Base-by-base conservation (phyloP, 176 grass and related monocot genomes). In the Puya raimondii region DNA sequence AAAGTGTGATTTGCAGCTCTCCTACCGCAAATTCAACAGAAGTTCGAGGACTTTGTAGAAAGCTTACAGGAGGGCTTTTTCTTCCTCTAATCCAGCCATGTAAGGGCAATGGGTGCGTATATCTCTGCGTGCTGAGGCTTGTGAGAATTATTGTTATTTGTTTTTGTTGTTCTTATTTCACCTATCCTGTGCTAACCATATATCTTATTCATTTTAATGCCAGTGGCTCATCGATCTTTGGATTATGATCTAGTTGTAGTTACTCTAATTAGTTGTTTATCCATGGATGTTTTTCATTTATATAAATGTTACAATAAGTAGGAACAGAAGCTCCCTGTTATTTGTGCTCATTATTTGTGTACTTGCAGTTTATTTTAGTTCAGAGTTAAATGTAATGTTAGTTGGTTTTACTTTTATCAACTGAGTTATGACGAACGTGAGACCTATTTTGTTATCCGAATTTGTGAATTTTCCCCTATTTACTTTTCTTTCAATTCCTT, bases 1-100 rank as follows among this genome's bases (percentile, higher is more conserved):
- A 67, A 56, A 51, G 78, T 83, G 69, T 73, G 80, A 83, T 42
- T 65, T 85, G 74, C 79, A 83, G 63, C 53, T 79, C 69, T 64
- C 83, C 80, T 83, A 82, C 79, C 78, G 65, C 65, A 70, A 51
- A 76, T 79, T 66, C 51, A 67, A 67, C 56, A 80, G 79, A 76
- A 68, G 64, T 13, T 77, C 17, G 65, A 71, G 64, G 70, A 27
- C 51, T 29, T 59, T 70, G 54, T 81, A 67, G 51, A 42, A 57
- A 74, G 70, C 58, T 80, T 48, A 56, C 52, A 20, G 53, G 7
- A 22, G 53, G 63, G 47, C 54, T 54, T 67, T 65, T 72, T 70
- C 42, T 80, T 72, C 12, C 9, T 22, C 51, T 80, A 48, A 49
- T 67, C 65, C 25, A 16, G 65, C 65, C 23, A 49, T 67, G 27